A percentile compares a stretch with the other conserved stretches of the same genome.
phyloP scores from a whole-genome alignment of 768 basidiomycete species.

The Pulveroboletus frians region DNA sequence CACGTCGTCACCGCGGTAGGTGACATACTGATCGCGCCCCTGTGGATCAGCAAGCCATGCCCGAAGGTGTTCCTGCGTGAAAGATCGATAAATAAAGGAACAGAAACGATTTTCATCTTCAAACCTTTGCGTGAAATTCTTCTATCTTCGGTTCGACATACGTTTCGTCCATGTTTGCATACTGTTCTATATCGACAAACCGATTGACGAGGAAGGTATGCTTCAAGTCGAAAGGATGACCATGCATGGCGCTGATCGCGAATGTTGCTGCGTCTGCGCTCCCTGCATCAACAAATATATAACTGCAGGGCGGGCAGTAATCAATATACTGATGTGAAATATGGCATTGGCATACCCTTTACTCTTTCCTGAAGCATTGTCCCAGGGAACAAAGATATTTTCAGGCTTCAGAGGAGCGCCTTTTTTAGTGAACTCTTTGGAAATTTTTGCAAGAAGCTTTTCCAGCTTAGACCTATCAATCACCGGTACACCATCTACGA shows the following conservation, averaged over 20 bases:
- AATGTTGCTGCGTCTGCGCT: slow-evolving; percentile 64
- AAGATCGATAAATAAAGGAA: slow-evolving; percentile 5
- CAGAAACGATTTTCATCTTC: background rate
- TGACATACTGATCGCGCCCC: slow-evolving; percentile 94
- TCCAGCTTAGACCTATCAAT: slow-evolving; percentile 85
- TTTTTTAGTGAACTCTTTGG: slow-evolving; percentile 79
- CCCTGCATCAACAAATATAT: slow-evolving; percentile 76
- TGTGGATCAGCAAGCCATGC: slow-evolving; percentile 91
- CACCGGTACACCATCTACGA: slow-evolving; percentile 88
- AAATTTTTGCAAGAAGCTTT: slow-evolving; percentile 72
- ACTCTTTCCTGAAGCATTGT: slow-evolving; percentile 74
- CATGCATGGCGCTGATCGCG: slow-evolving; percentile 63
- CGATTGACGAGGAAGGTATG: slow-evolving; percentile 82
- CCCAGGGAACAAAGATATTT: slow-evolving; percentile 86
- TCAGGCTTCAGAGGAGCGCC: slow-evolving; percentile 72
- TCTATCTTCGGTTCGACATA: slow-evolving; percentile 72
- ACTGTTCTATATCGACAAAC: slow-evolving; percentile 87
- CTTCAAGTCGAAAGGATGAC: slow-evolving; percentile 80
- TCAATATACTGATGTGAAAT: background rate
- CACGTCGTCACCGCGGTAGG: slow-evolving; percentile 88
- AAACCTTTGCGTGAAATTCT: slow-evolving; percentile 70
- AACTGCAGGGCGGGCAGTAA: slow-evolving; percentile 41
- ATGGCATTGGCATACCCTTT: slow-evolving; percentile 64
- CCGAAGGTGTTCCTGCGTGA: slow-evolving; percentile 80
- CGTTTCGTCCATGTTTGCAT: slow-evolving; percentile 67